phyloP scores from a whole-genome alignment of 768 basidiomycete genomes.

The Naganishia randhawae region DNA sequence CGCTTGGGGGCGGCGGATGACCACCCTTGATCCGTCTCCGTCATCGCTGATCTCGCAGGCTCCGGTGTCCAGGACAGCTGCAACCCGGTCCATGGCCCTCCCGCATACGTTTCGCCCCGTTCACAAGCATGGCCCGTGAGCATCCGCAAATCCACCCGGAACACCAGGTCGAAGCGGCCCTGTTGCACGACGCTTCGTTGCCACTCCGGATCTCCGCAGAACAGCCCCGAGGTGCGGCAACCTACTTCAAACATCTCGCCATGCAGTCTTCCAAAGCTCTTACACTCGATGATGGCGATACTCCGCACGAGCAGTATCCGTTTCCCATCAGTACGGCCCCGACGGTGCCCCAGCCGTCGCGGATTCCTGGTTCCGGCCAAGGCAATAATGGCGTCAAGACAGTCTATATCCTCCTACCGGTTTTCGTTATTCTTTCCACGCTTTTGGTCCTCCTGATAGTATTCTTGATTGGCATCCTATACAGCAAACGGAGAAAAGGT shows the following conservation, averaged over 20 bases:
- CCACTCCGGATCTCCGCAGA: background rate
- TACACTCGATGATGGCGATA: background rate
- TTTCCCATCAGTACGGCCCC: slow-evolving; percentile 1
- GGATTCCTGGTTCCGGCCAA: background rate
- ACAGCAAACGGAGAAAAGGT: slow-evolving; percentile 60
- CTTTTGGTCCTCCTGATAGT: slow-evolving; percentile 87
- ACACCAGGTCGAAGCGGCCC: background rate
- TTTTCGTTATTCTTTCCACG: slow-evolving; percentile 87
- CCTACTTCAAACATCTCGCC: background rate
- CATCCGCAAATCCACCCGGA: background rate
- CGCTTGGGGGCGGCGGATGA: too few relatives aligned
- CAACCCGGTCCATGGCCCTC: background rate
- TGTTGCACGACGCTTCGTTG: background rate
- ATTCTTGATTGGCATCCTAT: slow-evolving; percentile 82
- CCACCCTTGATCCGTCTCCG: slow-evolving; percentile 2
- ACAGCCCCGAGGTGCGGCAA: background rate
- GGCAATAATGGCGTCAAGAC: slow-evolving; percentile 14
- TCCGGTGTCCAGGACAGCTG: background rate
- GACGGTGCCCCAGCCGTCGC: slow-evolving; percentile 1
- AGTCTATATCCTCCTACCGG: slow-evolving; percentile 67
- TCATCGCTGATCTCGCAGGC: background rate
- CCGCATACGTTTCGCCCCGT: background rate
- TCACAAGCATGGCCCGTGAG: background rate
- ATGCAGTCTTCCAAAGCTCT: too few relatives aligned
- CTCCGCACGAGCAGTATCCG: slow-evolving; percentile 3